Base-by-base conservation (phyloP, 2,329 filamentous ascomycete species). In the Tricladium varicosporioides region DNA sequence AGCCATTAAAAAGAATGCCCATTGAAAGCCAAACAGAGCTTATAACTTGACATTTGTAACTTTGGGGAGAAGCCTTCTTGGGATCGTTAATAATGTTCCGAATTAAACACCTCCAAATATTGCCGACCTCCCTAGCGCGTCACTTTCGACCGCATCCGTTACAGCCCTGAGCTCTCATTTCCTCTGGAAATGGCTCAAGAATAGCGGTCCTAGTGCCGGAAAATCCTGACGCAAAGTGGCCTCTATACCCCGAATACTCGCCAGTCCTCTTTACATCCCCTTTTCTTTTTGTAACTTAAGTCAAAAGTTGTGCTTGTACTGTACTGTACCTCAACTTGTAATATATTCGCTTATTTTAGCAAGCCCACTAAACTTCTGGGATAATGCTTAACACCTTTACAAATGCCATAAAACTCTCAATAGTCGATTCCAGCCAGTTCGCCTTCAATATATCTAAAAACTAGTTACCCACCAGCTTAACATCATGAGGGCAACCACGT, bases 401-500 rank as follows among this genome's bases (percentile, higher is more conserved):
- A 46, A 33, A 42, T 10, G 11, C 10, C 22, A 4, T 40, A 40
- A 10, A 4, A 11, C 36, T 4, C 11, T 40, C 36, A n/a, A 11
- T n/a, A 40, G 36, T 5, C 9, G 36, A 40, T 40, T 40, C 36
- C 36, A 40, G 10, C 11, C 15, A 27, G 11, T 50, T 13, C 33
- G 31, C 18, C 10, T 31, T 31, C 22, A 40, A 22, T 43, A 19
- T 33, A n/a, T 43, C 40, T 43, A 3, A 9, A 43, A 43, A 14
- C 15, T 16, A 51, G 31, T 40, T 10, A 18, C 40, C 7, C 36
- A 11, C 51, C 22, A 33, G 22, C 46, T 33, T 7, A 16, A 9
- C 66, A 72, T 60, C 60, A 73, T 74, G 71, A 73, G 72, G 66
- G 67, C 67, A 40, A 60, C 65, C 54, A 69, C 61, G 56, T 56